Evolutionary conservation across 2,329 filamentous ascomycete genomes (phyloP), one percentile per base, ranked within the genome.

Genomic region (Eurotiales sp.): DNA sequence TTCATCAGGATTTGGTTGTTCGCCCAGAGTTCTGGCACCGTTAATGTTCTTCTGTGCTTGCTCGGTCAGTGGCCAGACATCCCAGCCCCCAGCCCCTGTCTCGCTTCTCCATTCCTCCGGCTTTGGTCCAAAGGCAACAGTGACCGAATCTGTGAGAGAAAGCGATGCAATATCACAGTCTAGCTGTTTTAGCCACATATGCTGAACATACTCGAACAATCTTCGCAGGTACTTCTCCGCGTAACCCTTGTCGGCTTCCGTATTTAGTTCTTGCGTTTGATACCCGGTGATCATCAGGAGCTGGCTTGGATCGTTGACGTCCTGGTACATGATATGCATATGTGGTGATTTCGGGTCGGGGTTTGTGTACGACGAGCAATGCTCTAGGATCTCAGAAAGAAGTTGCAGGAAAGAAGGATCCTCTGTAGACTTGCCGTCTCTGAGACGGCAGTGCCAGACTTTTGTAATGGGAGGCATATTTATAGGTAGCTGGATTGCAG

Each of bases 191-290:
- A 56, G 51, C 51, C 32, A 48, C 3, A 39, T 42, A 43, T 56
- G 54, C 39, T 51, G 44, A 5, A 56, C 51, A 37, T 46, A 43
- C 12, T 54, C 45, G 78, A 21, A 83, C 36, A 40, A 17, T 19
- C 21, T 11, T 4, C n/a, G 37, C 1, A 56, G 36, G 22, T 49
- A 55, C 8, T 44, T 50, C n/a, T 48, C 12, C 1, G 52, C 55
- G 29, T 56, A 56, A 1, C 46, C 12, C 12, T 34, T 50, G 50
- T 56, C 46, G 2, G 55, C 49, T 21, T 52, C 49, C 0, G 46
- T 47, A 25, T 55, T 56, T 8, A 56, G 40, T 25, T 56, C 55
- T 15, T 54, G 45, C n/a, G 55, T 55, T 8, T 32, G 55, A 37
- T 55, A 56, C 5, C 55, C 55, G 4, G 52, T 56, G 23, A 56